phyloP scores from a whole-genome alignment of 1,139 yeast genomes.

The Taphrina pruni region DNA sequence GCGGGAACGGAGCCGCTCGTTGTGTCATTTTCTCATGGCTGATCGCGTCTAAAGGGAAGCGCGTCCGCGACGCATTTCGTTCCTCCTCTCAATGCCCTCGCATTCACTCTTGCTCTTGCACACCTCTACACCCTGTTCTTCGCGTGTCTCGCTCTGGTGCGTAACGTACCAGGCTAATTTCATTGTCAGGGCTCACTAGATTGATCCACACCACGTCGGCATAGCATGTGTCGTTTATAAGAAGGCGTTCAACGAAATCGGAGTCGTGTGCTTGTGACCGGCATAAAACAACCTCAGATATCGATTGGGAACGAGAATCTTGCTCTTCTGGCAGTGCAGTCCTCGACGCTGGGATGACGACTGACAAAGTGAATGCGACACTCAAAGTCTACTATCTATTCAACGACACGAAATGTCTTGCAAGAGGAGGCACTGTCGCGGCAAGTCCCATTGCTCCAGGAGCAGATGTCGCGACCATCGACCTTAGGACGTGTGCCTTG shows the following conservation, averaged over 20 bases:
- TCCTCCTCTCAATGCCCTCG: conserved; percentile 1
- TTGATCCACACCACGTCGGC: too few species aligned
- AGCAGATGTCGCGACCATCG: conserved; percentile 28
- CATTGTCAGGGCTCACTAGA: too few species aligned
- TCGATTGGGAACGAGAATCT: too few species aligned
- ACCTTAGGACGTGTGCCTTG: conserved; percentile 21
- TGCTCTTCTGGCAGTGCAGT: too few species aligned
- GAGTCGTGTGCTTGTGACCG: not conserved
- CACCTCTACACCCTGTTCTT: too few species aligned
- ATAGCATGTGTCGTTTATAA: not conserved
- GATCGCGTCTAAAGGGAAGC: conserved; percentile 30
- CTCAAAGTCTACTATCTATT: conserved; percentile 30
- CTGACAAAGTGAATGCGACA: conserved; percentile 15
- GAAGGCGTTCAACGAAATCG: not conserved
- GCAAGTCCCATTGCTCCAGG: conserved; percentile 23
- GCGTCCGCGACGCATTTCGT: conserved; percentile 25
- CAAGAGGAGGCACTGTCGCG: conserved; percentile 17
- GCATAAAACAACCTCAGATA: not conserved
- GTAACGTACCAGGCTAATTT: too few species aligned
- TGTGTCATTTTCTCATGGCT: conserved; percentile 11
- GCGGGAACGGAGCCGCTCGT: conserved; percentile 9
- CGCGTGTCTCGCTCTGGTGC: too few species aligned
- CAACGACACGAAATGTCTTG: conserved; percentile 30
- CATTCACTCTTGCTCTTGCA: not conserved
- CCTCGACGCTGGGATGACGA: not conserved